phyloP scores from a whole-genome alignment of 305 asterid genomes.

The Solanum hybrid region DNA sequence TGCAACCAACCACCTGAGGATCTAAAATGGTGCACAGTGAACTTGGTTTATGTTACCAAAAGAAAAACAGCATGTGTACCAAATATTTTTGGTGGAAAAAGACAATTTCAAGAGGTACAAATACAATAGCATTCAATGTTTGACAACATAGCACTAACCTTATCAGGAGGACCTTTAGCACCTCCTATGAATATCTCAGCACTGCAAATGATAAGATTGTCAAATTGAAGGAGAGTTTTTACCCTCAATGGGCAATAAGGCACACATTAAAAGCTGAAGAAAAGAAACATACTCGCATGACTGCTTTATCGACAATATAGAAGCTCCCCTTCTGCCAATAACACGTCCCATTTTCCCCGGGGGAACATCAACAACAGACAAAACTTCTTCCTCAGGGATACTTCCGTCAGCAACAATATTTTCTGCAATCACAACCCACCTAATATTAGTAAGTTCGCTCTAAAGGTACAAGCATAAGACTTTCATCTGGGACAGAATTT shows the following conservation, averaged over 20 bases:
- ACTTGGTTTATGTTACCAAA: background rate
- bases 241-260: background rate
- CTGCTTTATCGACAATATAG: constrained; percentile 68
- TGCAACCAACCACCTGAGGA: background rate
- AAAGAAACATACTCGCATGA: constrained; percentile 67
- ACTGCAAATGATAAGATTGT: constrained; percentile 41
- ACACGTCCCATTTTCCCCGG: constrained; percentile 84
- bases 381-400: constrained; percentile 70
- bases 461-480: background rate
- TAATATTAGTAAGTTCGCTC: background rate
- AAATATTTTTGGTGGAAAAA: background rate
- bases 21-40: background rate
- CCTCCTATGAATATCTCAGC: constrained; percentile 95
- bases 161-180: constrained; percentile 80
- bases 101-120: background rate
- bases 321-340: constrained; percentile 78
- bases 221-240: background rate
- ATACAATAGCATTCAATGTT: background rate
- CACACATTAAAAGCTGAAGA: background rate
- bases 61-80: background rate
- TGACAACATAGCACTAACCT: constrained; percentile 40
- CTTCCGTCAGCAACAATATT: constrained; percentile 32
- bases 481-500: background rate
- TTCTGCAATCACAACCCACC: constrained; percentile 37
- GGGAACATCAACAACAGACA: constrained; percentile 83